Base-by-base conservation (phyloP, 2,329 filamentous ascomycete genomes). In the Exophiala xenobiotica region DNA sequence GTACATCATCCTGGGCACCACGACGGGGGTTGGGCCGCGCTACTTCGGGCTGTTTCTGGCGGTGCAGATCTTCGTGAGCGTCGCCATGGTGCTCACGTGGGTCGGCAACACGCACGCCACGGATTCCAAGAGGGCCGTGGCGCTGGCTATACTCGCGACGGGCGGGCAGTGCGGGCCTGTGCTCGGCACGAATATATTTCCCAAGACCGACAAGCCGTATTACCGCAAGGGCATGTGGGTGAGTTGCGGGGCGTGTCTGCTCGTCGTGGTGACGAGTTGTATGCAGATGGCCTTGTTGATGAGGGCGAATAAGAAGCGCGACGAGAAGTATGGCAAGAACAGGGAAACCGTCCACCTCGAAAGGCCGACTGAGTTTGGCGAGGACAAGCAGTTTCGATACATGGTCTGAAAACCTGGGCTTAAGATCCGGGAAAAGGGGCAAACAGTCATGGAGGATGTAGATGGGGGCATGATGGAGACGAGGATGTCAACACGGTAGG, bases 81-180 rank as follows among this genome's bases (percentile, higher is more conserved):
- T 89, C 22, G 80, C 82, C 3, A 86, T 88, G 58, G 83, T 85
- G 6, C 78, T 90, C 31, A 85, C 86, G 0, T 87, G 86, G 66
- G 84, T 86, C 1, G 67, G 85, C 2, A 79, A 71, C 40, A 58
- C 54, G 5, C 58, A 62, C 19, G 51, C 43, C 12, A 59, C 54
- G 11, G 59, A 61, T 14, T 49, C 27, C 26, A 61, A 59, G 43
- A 49, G 59, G 7, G 57, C 52, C 5, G 54, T 46, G 1, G 59
- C 37, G 3, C 49, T 59, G 9, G 51, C 86, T 0, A 76, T 96
- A 24, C 68, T 96, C 63, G 90, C 95, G 67, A 65, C 89, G 24
- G 78, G 95, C n/a, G 91, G 89, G 1, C 89, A 95, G 70, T 85
- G 83, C 56, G 89, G 88, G 0, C 88, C 89, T 1, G 69, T 88